Evolutionary conservation across 495 filamentous ascomycete genomes (phyloP).

Genomic region (Ascodesmis nigricans): DNA sequence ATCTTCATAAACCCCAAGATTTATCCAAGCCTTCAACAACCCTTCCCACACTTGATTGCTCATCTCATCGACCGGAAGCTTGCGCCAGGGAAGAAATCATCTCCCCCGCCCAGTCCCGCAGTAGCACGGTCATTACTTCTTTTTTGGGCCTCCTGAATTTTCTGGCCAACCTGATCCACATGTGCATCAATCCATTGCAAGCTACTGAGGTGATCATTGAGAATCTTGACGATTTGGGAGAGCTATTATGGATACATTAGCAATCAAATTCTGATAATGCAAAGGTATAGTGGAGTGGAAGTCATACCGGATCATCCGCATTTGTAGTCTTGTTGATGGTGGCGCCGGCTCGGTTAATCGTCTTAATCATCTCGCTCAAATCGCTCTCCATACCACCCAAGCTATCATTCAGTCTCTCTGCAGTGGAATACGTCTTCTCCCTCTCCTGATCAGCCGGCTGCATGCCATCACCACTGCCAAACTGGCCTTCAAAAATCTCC

Average conservation of each 20-base stretch:
- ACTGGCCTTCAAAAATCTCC: slow-evolving; percentile 52
- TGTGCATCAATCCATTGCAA: slow-evolving; percentile 66
- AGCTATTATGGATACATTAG: slow-evolving; percentile 34
- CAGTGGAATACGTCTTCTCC: slow-evolving; percentile 78
- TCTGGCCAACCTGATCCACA: slow-evolving; percentile 12
- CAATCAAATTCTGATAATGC: not conserved
- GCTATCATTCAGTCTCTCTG: slow-evolving; percentile 70
- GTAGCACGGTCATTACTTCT: slow-evolving; percentile 12
- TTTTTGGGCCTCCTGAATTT: slow-evolving; percentile 20
- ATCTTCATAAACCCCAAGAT: no score
- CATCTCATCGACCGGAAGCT: slow-evolving; percentile 27
- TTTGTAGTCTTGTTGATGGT: slow-evolving; percentile 71
- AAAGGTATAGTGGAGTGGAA: slow-evolving; percentile 7
- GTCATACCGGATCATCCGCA: slow-evolving; percentile 74
- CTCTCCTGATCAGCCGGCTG: slow-evolving; percentile 82
- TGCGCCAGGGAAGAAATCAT: slow-evolving; percentile 95
- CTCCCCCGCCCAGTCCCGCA: slow-evolving; percentile 81
- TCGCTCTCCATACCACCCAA: slow-evolving; percentile 83
- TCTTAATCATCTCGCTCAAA: slow-evolving; percentile 83
- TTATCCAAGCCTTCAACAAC: no score
- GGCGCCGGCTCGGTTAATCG: slow-evolving; percentile 72
- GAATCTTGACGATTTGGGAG: slow-evolving; percentile 76
- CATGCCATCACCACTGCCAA: slow-evolving; percentile 42
- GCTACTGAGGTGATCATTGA: slow-evolving; percentile 74
- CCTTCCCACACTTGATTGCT: no score